Base-by-base conservation (phyloP, 192 early-diverging fungal genomes). In the Coemansia sp. region DNA sequence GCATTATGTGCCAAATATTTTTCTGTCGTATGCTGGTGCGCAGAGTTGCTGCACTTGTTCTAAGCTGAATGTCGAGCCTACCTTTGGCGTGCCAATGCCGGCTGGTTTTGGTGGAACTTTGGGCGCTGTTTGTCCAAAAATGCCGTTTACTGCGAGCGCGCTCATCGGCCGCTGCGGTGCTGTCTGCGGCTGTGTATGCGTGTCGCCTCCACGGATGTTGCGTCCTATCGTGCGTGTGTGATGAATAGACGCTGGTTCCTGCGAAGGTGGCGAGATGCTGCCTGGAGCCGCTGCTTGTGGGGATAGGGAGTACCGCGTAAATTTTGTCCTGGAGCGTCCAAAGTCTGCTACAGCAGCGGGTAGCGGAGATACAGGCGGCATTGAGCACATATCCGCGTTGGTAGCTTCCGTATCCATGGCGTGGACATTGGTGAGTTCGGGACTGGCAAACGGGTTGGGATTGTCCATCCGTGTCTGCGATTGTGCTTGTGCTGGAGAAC, bases 401-500 rank as follows among this genome's bases (percentile, higher is more conserved):
- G 10, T 49, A 27, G 41, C 24, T 7, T 8, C 28, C 26, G 8
- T 23, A 18, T 27, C 31, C 1, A n/a, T 19, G 14, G 9, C 30
- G 32, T 41, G 49, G 7, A 7, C 25, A 12, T 57, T 54, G 1
- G 62, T 22, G 26, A 78, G 67, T 41, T 78, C 71, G 9, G 76
- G 76, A 64, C 76, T 78, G 52, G 76, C 70, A 78, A 78, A 78
- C 10, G 76, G 76, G 25, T 78, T 78, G 1, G 53, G 53, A 0
- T 3, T 25, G 21, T 50, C 56, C 22, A 51, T 49, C 19, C 19
- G 53, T 25, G 49, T 12, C 48, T 21, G 48, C 23, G 24, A 23
- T 14, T 18, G 22, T 30, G 34, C 34, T 38, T 4, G 1, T 38
- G 34, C 10, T 12, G 34, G 34, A 3, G 10, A 38, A 38, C 34